phyloP scores from a whole-genome alignment of 2,329 filamentous ascomycete species.

The Diplodia scrobiculata region DNA sequence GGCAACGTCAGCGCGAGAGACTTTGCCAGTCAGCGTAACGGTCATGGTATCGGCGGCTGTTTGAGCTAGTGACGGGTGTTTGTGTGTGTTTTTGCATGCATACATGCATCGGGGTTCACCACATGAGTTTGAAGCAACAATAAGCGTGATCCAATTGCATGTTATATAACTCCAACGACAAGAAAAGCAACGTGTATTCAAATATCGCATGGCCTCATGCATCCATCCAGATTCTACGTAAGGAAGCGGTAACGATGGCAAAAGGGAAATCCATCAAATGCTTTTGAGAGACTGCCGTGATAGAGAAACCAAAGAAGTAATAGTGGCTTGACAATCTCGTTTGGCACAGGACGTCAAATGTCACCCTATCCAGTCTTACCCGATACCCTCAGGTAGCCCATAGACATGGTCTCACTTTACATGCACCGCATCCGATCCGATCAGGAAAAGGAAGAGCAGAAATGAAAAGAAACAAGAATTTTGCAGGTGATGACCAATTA shows the following conservation, averaged over 20 bases:
- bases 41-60: neutral
- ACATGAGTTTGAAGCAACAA: neutral
- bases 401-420: neutral
- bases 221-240: neutral
- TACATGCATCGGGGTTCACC: neutral
- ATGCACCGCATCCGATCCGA: neutral
- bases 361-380: neutral
- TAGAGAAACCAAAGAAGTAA: neutral
- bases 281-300: neutral
- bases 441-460: neutral
- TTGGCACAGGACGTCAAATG: neutral
- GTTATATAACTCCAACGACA: neutral
- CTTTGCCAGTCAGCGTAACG: too few species aligned
- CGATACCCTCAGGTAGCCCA: neutral
- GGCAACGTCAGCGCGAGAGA: neutral
- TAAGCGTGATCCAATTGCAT: neutral
- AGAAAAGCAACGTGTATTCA: neutral
- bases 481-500: constrained; percentile 6
- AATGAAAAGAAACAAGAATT: neutral
- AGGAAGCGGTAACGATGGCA: neutral
- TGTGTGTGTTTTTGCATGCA: too few species aligned
- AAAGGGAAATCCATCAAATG: neutral
- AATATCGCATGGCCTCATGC: neutral
- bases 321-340: neutral
- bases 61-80: neutral